Evolutionary conservation across 116 monocot genomes (phyloP).

Genomic region (Iris pallida): DNA sequence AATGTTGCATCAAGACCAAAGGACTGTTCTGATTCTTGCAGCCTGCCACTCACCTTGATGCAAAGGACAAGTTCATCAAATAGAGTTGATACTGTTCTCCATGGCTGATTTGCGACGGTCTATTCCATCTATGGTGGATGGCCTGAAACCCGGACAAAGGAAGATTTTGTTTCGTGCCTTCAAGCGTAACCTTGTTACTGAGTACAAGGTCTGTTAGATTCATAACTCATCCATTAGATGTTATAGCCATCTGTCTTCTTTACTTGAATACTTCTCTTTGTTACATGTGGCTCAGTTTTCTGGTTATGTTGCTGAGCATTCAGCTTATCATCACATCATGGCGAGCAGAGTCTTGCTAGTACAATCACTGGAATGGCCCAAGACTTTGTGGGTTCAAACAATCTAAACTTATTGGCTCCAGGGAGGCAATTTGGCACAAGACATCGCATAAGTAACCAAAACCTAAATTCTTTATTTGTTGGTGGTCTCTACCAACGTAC

Average conservation of each 20-base stretch:
- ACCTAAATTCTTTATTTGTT: neutral
- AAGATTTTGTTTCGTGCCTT: constrained; percentile 87
- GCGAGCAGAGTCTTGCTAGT: constrained; percentile 73
- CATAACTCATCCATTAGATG: neutral
- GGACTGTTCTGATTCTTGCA: constrained; percentile 17
- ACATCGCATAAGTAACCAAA: constrained; percentile 33
- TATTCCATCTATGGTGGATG: constrained; percentile 95
- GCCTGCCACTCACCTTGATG: constrained; percentile 85
- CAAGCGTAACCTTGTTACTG: constrained; percentile 76
- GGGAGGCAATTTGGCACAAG: constrained; percentile 96
- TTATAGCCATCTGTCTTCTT: too few relatives aligned
- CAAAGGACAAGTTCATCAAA: constrained; percentile 51
- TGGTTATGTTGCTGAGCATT: constrained; percentile 96
- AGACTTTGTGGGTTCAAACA: constrained; percentile 92
- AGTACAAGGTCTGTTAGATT: constrained; percentile 58
- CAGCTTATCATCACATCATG: constrained; percentile 97
- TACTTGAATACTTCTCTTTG: neutral
- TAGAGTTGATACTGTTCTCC: constrained; percentile 95
- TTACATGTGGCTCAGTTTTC: constrained; percentile 85
- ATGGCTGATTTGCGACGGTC: constrained; percentile 91
- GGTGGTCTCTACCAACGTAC: neutral
- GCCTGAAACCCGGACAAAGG: constrained; percentile 89
- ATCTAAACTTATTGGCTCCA: constrained; percentile 76
- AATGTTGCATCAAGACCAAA: too few relatives aligned
- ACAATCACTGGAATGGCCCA: constrained; percentile 96